Conservation (phyloP, 225 moss, liverwort and hornwort genomes). For the Pseudoscleropodium purum region DNA sequence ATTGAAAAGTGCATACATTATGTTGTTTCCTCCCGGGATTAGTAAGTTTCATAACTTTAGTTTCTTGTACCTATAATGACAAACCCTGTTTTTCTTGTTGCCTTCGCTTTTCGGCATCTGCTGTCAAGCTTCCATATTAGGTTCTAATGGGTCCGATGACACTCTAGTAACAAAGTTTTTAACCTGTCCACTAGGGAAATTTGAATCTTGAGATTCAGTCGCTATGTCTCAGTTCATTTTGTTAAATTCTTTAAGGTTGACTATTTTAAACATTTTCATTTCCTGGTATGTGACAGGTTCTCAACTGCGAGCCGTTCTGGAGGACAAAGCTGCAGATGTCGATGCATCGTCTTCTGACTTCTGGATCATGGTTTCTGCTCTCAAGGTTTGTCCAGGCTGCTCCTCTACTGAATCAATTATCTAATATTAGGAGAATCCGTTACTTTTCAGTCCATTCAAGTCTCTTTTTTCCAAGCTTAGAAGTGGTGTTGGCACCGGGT, state of each 20-base stretch:
- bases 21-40: constrained; percentile 77
- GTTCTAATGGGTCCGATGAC: not conserved
- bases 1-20: constrained; percentile 70
- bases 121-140: not conserved
- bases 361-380: constrained; percentile 95
- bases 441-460: not conserved
- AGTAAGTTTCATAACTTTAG: constrained; percentile 34
- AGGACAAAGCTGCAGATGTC: constrained; percentile 67
- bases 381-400: constrained; percentile 50
- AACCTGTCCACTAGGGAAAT: not conserved
- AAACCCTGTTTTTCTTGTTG: not conserved
- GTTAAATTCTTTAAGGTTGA: not conserved
- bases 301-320: constrained; percentile 62
- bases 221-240: not conserved
- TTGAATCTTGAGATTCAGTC: not conserved
- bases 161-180: not conserved
- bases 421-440: not conserved
- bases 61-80: not conserved
- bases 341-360: constrained; percentile 73
- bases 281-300: constrained; percentile 39
- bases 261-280: not conserved
- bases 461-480: not conserved
- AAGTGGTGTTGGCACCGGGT: not conserved
- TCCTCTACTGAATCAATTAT: not conserved
- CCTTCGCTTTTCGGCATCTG: not conserved